Percentiles rank a stretch among this genome's conserved stretches.
phyloP scores from a whole-genome alignment of 75 land plant species.

The Pseudotsuga menziesii region DNA sequence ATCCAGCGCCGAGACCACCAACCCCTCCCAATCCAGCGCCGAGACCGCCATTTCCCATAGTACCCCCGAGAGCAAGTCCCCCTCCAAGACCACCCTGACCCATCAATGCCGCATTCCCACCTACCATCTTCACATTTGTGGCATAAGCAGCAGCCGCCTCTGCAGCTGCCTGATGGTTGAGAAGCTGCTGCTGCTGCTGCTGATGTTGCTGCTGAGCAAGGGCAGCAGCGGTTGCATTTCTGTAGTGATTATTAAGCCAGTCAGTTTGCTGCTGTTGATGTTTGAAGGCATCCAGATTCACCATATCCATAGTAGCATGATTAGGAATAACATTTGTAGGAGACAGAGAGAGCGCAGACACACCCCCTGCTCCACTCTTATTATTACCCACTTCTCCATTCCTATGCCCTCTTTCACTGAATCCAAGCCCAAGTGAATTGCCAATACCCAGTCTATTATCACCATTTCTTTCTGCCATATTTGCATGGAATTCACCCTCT shows the following conservation, averaged over 20 bases:
- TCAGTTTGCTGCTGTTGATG: slow-evolving; percentile 9
- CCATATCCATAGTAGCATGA: slow-evolving; percentile 4
- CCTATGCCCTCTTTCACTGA: slow-evolving; percentile 5
- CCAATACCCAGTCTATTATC: not conserved
- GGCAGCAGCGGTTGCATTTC: slow-evolving; percentile 8
- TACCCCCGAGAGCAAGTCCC: slow-evolving; percentile 1
- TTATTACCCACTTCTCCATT: slow-evolving; percentile 22
- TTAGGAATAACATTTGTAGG: slow-evolving; percentile 3
- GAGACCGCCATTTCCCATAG: slow-evolving; percentile 10
- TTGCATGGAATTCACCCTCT: not conserved
- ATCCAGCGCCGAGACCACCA: slow-evolving; percentile 8
- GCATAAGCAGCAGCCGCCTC: slow-evolving; percentile 4
- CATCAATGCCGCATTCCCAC: not conserved
- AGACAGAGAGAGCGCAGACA: slow-evolving; percentile 9
- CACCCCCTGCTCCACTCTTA: slow-evolving; percentile 22
- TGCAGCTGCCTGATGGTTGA: slow-evolving; percentile 9
- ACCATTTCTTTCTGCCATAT: not conserved
- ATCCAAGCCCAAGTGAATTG: slow-evolving; percentile 11
- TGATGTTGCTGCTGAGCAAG: slow-evolving; percentile 7
- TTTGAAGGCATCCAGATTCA: slow-evolving; percentile 11
- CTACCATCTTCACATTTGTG: slow-evolving; percentile 5
- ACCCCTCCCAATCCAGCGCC: slow-evolving; percentile 8
- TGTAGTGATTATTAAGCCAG: slow-evolving; percentile 10
- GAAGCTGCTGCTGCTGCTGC: slow-evolving; percentile 5
- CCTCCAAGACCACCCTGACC: slow-evolving; percentile 9